Evolutionary conservation across 352 stramenopile genomes (phyloP), one percentile per base, ranked within the genome.

Genomic region (Pythium pyrilobum): DNA sequence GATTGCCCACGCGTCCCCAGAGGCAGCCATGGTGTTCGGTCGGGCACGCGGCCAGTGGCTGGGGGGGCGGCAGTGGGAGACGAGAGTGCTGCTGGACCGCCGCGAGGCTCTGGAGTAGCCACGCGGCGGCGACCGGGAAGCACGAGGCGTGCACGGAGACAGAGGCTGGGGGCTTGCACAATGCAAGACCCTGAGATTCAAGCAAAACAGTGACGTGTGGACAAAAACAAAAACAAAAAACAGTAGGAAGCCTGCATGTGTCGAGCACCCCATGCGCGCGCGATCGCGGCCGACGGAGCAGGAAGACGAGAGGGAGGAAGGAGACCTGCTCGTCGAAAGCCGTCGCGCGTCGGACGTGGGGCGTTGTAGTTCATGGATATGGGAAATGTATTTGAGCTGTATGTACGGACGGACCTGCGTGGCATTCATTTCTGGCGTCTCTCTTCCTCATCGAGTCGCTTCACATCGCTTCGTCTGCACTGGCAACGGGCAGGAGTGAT

Each of bases 121-220:
- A 51, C 9, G 44, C 15, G 32, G 45, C 47, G 47, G 41, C 40
- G 32, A 54, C 58, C 58, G 58, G 58, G 58, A 59, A 66, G 58
- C 58, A 66, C 37, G 21, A 49, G 29, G 28, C 50, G 49, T 50
- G 31, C 43, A 33, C 41, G 38, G 47, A 60, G 23, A 55, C 47
- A 49, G 58, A 60, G 60, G 58, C 59, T 66, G 54, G 59, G 53
- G 59, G 52, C 59, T 66, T 66, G 59, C 59, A 66, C 59, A 62
- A 29, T 45, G 40, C 23, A 27, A 49, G 47, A 62, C 43, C 44
- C 52, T 37, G 45, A 27, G 32, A 61, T 36, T 37, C 27, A 53
- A 61, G 42, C 37, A 66, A 60, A 65, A 55, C 13, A 51, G 59
- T 66, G 51, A 40, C 59, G 59, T 66, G 42, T n/a, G n/a, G n/a